These are phyloP conservation scores for Aspergillus cavernicola DNA, from an alignment of 495 filamentous ascomycete genomes.

Conservation along the genomic window DNA sequence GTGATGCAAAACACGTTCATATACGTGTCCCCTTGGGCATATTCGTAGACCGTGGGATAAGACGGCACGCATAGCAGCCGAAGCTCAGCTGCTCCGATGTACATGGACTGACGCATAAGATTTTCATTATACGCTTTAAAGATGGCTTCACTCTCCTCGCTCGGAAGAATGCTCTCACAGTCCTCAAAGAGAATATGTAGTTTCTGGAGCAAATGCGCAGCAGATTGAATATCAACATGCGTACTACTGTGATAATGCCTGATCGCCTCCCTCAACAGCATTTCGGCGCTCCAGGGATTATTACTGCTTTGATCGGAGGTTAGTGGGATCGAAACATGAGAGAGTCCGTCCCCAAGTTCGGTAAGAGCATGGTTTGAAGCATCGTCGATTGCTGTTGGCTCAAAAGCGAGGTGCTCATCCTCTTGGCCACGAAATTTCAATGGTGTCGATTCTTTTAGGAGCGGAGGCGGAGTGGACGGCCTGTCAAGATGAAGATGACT, in stretches of 20 bases:
- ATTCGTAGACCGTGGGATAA: conserved; percentile 59
- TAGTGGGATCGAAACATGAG: conserved; percentile 30
- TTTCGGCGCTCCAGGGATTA: conserved; percentile 49
- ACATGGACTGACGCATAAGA: conserved; percentile 60
- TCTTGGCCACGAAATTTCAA: conserved; percentile 16
- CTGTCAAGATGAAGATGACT: conserved; percentile 35
- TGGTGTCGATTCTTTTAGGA: conserved; percentile 37
- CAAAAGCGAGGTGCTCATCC: conserved; percentile 5
- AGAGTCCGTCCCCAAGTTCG: conserved; percentile 22
- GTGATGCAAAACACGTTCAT: conserved; percentile 48
- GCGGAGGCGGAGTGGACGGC: conserved; percentile 38
- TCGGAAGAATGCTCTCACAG: conserved; percentile 41
- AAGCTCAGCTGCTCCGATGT: conserved; percentile 63
- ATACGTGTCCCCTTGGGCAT: conserved; percentile 47
- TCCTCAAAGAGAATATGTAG: conserved; percentile 39
- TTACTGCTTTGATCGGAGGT: conserved; percentile 26
- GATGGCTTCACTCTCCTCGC: conserved; percentile 46
- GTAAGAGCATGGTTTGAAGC: conserved; percentile 11
- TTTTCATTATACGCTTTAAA: conserved; percentile 63
- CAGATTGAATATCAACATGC: conserved; percentile 43
- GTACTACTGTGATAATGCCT: conserved; percentile 41
- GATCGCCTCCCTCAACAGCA: conserved; percentile 42
- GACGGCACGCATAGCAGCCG: conserved; percentile 61
- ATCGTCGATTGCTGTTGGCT: background rate
- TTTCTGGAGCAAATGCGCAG: conserved; percentile 45